Percentiles rank a stretch among this genome's conserved stretches.
These are phyloP conservation scores for Curvularia verruculosa DNA, from an alignment of 2,329 filamentous ascomycete genomes.

Conservation along the genomic window DNA sequence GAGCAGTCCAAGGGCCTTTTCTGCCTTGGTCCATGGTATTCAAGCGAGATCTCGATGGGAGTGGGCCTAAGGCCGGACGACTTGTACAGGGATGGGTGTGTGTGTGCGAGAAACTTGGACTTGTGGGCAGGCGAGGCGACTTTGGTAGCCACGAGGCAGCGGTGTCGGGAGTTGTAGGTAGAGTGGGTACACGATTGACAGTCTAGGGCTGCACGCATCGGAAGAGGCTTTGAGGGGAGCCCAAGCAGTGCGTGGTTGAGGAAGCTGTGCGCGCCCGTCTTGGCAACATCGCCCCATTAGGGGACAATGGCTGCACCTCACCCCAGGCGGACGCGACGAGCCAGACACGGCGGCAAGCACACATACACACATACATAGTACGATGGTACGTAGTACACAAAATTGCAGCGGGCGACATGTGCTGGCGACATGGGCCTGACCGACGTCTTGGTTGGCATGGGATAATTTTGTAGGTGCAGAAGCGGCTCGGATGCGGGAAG, in stretches of 20 bases:
- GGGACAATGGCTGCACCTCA: constrained; percentile 7
- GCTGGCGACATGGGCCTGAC: constrained; percentile 14
- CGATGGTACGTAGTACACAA: too few relatives aligned
- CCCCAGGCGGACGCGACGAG: constrained; percentile 22
- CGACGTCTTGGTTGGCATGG: constrained; percentile 8
- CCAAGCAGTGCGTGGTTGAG: constrained; percentile 10
- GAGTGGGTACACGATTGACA: not conserved
- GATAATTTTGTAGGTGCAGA: constrained; percentile 15
- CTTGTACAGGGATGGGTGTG: too few relatives aligned
- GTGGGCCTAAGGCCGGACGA: constrained; percentile 1
- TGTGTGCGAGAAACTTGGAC: too few relatives aligned
- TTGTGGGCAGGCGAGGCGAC: too few relatives aligned
- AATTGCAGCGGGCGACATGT: not conserved
- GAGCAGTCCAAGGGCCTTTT: not conserved
- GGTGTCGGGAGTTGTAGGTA: not conserved
- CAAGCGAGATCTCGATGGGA: constrained; percentile 11
- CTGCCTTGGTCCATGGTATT: not conserved
- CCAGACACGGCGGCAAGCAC: constrained; percentile 17
- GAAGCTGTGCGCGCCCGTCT: constrained; percentile 12
- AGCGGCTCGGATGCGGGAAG: constrained; percentile 27
- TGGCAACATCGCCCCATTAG: constrained; percentile 27
- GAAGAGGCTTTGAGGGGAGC: not conserved
- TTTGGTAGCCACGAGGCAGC: not conserved
- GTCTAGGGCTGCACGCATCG: not conserved
- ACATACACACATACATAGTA: too few relatives aligned